Conservation (phyloP, 768 basidiomycete genomes). For the Hysterangium stoloniferum region DNA sequence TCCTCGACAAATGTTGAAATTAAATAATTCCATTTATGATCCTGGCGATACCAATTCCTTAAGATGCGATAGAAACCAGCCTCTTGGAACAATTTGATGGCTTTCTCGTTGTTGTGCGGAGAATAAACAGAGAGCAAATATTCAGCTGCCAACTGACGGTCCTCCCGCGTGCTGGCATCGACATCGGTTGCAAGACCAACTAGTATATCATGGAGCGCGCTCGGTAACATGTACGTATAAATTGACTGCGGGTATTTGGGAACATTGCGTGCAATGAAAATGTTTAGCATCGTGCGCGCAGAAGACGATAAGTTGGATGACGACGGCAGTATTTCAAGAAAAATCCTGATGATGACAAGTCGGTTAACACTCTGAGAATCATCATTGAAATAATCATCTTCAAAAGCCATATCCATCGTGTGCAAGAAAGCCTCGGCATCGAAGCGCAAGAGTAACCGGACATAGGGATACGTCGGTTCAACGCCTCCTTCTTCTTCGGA, state of each 20-base stretch:
- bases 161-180: conserved; percentile 77
- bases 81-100: conserved; percentile 61
- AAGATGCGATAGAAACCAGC: conserved; percentile 92
- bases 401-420: conserved; percentile 89
- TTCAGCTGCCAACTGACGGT: conserved; percentile 91
- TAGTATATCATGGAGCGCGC: conserved; percentile 66
- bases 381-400: conserved; percentile 86
- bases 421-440: conserved; percentile 94
- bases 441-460: conserved; percentile 73
- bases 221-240: conserved; percentile 45
- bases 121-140: conserved; percentile 88
- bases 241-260: conserved; percentile 94
- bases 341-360: conserved; percentile 72
- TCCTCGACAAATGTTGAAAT: conserved; percentile 72
- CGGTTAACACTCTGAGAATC: conserved; percentile 59
- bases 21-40: conserved; percentile 67
- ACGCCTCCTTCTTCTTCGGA: conserved; percentile 63
- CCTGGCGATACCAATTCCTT: conserved; percentile 69
- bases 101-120: conserved; percentile 65
- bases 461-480: conserved; percentile 88
- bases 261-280: conserved; percentile 93
- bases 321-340: conserved; percentile 65
- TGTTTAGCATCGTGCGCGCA: conserved; percentile 81
- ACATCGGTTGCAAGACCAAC: conserved; percentile 67
- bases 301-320: conserved; percentile 42